Conservation (phyloP, 2,329 filamentous ascomycete genomes). For the Verticillium klebahnii region DNA sequence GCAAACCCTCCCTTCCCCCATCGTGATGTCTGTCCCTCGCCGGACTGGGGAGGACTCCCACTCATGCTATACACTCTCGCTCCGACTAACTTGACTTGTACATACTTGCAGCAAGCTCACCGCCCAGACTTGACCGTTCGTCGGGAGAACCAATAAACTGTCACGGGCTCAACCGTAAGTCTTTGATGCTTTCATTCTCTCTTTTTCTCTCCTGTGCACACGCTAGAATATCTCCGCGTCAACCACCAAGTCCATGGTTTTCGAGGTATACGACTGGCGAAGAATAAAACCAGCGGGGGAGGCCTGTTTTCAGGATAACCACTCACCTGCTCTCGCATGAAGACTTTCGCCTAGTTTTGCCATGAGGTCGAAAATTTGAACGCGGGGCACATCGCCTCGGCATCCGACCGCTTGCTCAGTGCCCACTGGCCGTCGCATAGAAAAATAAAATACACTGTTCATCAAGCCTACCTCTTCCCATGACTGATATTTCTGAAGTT, state of each 20-base stretch:
- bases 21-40: too few relatives aligned
- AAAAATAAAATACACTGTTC: too few relatives aligned
- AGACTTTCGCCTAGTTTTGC: slow-evolving; percentile 66
- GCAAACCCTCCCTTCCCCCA: too few relatives aligned
- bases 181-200: not conserved
- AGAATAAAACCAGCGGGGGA: slow-evolving; percentile 58
- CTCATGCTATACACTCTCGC: too few relatives aligned
- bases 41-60: too few relatives aligned
- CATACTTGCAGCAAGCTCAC: too few relatives aligned
- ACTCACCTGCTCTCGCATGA: slow-evolving; percentile 64
- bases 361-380: slow-evolving; percentile 77
- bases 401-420: not conserved
- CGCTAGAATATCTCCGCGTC: slow-evolving; percentile 89
- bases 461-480: too few relatives aligned
- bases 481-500: too few relatives aligned
- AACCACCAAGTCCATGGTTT: slow-evolving; percentile 67
- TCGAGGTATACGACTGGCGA: slow-evolving; percentile 93
- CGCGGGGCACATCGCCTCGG: slow-evolving; percentile 61
- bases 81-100: too few relatives aligned
- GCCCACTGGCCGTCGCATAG: not conserved
- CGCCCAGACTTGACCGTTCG: not conserved
- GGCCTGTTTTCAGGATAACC: slow-evolving; percentile 38
- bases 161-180: not conserved
- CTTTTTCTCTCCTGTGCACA: slow-evolving; percentile 20
- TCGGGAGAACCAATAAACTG: not conserved